Conservation (phyloP, 805 yeast species). For the Candida railenensis region DNA sequence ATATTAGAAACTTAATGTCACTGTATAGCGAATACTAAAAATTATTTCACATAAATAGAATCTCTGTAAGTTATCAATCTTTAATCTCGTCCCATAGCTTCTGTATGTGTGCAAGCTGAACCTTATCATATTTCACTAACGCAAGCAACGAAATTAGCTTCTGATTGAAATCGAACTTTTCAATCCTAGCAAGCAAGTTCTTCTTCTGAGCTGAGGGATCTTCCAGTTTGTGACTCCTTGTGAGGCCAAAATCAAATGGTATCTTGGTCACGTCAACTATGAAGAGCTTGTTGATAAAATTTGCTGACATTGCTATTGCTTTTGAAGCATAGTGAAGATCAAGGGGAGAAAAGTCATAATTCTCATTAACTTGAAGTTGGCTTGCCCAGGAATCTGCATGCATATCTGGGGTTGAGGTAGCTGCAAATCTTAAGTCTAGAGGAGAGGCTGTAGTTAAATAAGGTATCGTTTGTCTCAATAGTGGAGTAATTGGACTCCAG, state of each 20-base stretch:
- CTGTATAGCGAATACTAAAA: constrained; percentile 1
- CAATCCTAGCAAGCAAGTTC: background rate
- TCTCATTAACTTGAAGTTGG: constrained; percentile 49
- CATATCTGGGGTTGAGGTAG: constrained; percentile 28
- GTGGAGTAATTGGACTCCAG: constrained; percentile 18
- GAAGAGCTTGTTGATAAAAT: constrained; percentile 17
- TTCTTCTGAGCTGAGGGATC: background rate
- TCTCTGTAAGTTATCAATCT: background rate
- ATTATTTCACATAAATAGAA: constrained; percentile 1
- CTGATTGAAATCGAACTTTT: background rate
- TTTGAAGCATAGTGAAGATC: constrained; percentile 36
- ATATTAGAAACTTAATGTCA: background rate
- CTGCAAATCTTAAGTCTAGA: constrained; percentile 32
- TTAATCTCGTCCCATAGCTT: constrained; percentile 13
- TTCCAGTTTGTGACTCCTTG: constrained; percentile 6
- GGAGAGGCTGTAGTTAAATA: constrained; percentile 52
- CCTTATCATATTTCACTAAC: background rate
- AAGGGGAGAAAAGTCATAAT: constrained; percentile 37
- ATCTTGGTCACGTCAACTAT: constrained; percentile 2
- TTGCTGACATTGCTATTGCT: constrained; percentile 23
- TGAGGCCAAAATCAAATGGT: constrained; percentile 13
- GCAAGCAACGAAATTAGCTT: background rate
- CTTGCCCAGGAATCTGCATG: constrained; percentile 43
- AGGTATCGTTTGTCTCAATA: constrained; percentile 51
- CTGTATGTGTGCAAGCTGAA: constrained; percentile 4